Conservation (phyloP, 2,329 filamentous ascomycete genomes). For the Diaporthe caulivora region DNA sequence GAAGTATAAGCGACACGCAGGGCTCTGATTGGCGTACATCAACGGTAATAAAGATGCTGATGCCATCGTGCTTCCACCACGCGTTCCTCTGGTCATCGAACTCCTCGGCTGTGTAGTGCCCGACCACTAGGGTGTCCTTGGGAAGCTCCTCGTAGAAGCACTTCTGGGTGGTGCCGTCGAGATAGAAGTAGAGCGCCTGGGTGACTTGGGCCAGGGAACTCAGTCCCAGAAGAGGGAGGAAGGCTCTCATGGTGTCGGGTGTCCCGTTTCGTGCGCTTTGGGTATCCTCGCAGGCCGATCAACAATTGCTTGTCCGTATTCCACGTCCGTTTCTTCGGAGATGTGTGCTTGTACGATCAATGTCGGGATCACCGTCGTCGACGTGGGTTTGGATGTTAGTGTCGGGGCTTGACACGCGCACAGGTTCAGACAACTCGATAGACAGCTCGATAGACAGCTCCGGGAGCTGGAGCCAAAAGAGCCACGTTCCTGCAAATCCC, state of each 20-base stretch:
- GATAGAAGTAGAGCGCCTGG: constrained; percentile 94
- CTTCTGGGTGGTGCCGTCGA: constrained; percentile 86
- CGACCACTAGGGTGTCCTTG: constrained; percentile 96
- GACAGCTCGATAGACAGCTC: background rate
- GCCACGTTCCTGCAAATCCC: constrained; percentile 36
- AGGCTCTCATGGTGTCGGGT: constrained; percentile 63
- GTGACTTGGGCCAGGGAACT: constrained; percentile 79
- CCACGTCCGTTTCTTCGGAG: background rate
- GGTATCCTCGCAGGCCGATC: background rate
- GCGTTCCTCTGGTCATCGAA: constrained; percentile 77
- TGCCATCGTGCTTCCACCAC: constrained; percentile 80
- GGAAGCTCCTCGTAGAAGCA: constrained; percentile 99
- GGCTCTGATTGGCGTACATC: constrained; percentile 67
- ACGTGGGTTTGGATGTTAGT: constrained; percentile 13
- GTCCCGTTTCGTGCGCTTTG: background rate
- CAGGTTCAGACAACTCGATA: background rate
- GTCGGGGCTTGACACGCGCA: constrained; percentile 21
- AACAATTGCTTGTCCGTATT: background rate
- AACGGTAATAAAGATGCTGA: constrained; percentile 91
- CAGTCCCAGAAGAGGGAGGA: constrained; percentile 77
- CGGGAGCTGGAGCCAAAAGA: constrained; percentile 19
- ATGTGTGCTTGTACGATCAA: background rate
- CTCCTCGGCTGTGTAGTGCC: constrained; percentile 89
- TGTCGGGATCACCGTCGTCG: background rate
- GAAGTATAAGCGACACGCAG: background rate